Percentiles rank a stretch among this genome's conserved stretches.
Conservation (phyloP, 495 filamentous ascomycete species). For the Entonaema liquescens region DNA sequence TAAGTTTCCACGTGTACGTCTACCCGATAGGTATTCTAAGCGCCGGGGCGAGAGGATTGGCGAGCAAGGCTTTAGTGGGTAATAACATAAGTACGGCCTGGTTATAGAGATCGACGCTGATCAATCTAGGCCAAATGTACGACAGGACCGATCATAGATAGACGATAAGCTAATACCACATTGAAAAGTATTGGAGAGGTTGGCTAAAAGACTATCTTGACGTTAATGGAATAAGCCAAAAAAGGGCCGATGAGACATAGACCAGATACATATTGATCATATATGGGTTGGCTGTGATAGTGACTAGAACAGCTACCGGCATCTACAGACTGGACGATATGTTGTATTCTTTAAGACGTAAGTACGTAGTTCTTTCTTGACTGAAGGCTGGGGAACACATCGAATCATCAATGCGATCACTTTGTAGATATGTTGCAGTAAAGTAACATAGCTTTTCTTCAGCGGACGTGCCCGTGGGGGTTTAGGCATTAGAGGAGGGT, state of each 20-base stretch:
- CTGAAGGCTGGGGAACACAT: neutral
- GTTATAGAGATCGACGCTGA: neutral
- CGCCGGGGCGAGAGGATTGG: neutral
- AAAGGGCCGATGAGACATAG: conserved; percentile 22
- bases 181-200: neutral
- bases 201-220: conserved; percentile 5
- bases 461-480: conserved; percentile 3
- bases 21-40: neutral
- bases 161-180: conserved; percentile 9
- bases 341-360: neutral
- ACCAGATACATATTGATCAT: neutral
- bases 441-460: conserved; percentile 17
- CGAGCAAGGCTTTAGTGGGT: neutral
- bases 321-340: neutral
- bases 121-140: neutral
- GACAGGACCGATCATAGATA: neutral
- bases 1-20: neutral
- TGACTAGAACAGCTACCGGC: conserved; percentile 29
- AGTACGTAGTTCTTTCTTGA: neutral
- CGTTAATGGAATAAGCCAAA: conserved; percentile 15
- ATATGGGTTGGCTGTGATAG: conserved; percentile 10
- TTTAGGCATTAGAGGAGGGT: neutral
- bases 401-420: too few species aligned
- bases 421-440: neutral
- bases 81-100: neutral